Base-by-base conservation (phyloP, 306 rosid species). In the Cicer yamashitae region DNA sequence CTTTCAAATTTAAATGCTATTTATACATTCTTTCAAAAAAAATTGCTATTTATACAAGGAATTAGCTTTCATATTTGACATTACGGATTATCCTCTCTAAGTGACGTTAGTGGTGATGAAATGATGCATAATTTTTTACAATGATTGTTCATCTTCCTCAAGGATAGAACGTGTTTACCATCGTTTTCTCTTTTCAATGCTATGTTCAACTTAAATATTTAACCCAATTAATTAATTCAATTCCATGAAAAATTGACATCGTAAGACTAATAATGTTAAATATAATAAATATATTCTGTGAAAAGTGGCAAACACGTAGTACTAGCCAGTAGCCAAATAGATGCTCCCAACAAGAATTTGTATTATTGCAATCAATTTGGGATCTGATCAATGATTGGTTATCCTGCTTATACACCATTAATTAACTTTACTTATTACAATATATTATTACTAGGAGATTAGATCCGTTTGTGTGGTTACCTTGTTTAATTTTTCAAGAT, bases 291-390 rank as follows among this genome's bases (percentile, higher is more conserved):
- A 12, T 72, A 38, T 66, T 11, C 8, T 51, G 13, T 62, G 60
- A 79, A 75, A 68, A 69, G 73, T 67, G 69, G 34, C 13, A 45
- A 74, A 18, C 37, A 60, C 60, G 46, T 52, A 25, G 46, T 52
- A 25, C 15, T 56, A 7, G 66, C 57, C 38, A 7, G 56, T 74
- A 75, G 61, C 59, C 78, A 67, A 70, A 65, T 3, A 71, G 86
- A 66, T 83, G 76, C 57, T 20, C 10, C 69, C 77, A 81, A 51
- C 70, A 75, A 71, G 67, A 65, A 37, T 71, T 65, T 71, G 70
- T 76, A 71, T 76, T 84, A 45, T 76, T 77, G 77, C 64, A 51
- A 71, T 18, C 71, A 14, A 72, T 61, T 60, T 65, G 75, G 60
- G 73, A 71, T 66, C 52, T 75, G 50, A 67, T 48, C 56, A 43